A percentile compares a stretch with the other conserved stretches of the same genome.
Evolutionary conservation across 2,329 filamentous ascomycete genomes (phyloP).

Genomic region (Raffaelea deltoideospora): DNA sequence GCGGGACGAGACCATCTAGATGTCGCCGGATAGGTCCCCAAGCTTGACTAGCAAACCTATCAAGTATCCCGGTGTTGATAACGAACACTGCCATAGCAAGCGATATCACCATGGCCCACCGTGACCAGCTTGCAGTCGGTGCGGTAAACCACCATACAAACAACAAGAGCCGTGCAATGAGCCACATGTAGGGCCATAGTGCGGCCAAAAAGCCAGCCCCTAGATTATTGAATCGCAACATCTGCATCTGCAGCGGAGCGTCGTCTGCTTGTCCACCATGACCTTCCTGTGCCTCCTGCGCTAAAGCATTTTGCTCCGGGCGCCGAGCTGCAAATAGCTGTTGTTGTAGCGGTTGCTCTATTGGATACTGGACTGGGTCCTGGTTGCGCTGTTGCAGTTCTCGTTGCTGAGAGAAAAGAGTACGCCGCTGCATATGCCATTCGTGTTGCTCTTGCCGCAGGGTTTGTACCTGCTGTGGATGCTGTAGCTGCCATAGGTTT

Average conservation of each 20-base stretch:
- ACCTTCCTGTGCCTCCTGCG: too few relatives aligned
- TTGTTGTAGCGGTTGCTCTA: constrained; percentile 9
- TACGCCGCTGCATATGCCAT: constrained; percentile 9
- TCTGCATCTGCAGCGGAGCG: too few relatives aligned
- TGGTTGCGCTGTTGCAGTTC: constrained; percentile 14
- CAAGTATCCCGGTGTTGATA: constrained; percentile 43
- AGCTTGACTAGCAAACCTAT: constrained; percentile 35
- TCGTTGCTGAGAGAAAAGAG: too few relatives aligned
- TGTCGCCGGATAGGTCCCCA: constrained; percentile 43
- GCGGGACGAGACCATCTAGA: constrained; percentile 42
- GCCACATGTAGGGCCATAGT: constrained; percentile 48
- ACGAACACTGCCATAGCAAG: constrained; percentile 41
- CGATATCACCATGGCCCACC: constrained; percentile 39
- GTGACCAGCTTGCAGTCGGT: constrained; percentile 40
- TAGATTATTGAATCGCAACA: constrained; percentile 25
- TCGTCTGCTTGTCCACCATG: too few relatives aligned
- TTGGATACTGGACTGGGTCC: constrained; percentile 13
- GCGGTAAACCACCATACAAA: constrained; percentile 54
- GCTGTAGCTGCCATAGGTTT: constrained; percentile 1
- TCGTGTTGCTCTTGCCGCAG: background rate
- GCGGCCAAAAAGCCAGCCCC: constrained; percentile 23
- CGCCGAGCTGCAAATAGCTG: background rate
- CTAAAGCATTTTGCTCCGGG: too few relatives aligned
- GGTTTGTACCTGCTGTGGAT: constrained; percentile 6
- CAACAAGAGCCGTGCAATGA: constrained; percentile 38